Evolutionary conservation across 768 basidiomycete species (phyloP).

Genomic region (Amanita thiersii): DNA sequence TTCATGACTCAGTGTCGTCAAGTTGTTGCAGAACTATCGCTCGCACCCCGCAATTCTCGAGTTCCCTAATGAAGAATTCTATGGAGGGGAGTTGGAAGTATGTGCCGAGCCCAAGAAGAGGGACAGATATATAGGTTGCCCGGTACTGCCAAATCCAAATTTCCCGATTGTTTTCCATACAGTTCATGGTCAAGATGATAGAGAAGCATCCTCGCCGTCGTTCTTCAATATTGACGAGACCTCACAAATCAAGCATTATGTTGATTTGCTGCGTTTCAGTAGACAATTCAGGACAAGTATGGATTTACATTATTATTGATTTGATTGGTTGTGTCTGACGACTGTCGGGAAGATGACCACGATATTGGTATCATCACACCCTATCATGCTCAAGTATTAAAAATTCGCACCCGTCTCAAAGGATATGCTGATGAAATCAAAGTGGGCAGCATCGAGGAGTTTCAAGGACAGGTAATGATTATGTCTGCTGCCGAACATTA

Average conservation of each 20-base stretch:
- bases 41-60: constrained; percentile 53
- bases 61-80: constrained; percentile 58
- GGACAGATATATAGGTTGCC: constrained; percentile 27
- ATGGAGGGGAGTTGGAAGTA: constrained; percentile 40
- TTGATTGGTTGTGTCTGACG: not conserved
- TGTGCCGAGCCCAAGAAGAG: constrained; percentile 34
- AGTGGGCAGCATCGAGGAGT: constrained; percentile 62
- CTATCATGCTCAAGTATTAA: constrained; percentile 54
- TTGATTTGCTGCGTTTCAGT: constrained; percentile 27
- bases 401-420: constrained; percentile 31
- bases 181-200: constrained; percentile 50
- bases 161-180: constrained; percentile 63
- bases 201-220: constrained; percentile 59
- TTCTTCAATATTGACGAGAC: constrained; percentile 65
- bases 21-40: constrained; percentile 57
- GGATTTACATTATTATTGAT: constrained; percentile 15
- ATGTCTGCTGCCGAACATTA: constrained; percentile 12
- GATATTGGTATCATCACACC: constrained; percentile 65
- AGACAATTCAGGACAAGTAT: constrained; percentile 31
- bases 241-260: constrained; percentile 42
- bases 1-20: constrained; percentile 39
- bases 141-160: constrained; percentile 30
- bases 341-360: constrained; percentile 18
- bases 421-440: constrained; percentile 31
- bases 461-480: constrained; percentile 62